A percentile compares a stretch with the other conserved stretches of the same genome.
Evolutionary conservation across 2,329 filamentous ascomycete genomes (phyloP).

Genomic region (Calonectria multiphialidica): DNA sequence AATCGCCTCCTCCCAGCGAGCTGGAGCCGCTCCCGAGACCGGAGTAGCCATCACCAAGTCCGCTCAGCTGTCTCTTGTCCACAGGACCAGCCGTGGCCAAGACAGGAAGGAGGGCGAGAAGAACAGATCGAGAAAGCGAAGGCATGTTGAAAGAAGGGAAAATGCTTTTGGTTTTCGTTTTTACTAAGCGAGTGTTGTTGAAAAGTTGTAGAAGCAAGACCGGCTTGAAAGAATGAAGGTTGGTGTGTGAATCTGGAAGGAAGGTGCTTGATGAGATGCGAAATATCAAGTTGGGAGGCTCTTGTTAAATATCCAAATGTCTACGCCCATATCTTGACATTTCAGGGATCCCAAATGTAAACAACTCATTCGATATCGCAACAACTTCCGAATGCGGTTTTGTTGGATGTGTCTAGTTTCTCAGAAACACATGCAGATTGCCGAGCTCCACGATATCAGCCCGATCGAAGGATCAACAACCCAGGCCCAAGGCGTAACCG

Average conservation of each 20-base stretch:
- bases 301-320: not conserved
- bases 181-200: not conserved
- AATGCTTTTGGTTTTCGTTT: not conserved
- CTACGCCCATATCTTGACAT: not conserved
- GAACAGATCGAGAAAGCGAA: slow-evolving; percentile 22
- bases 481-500: not conserved
- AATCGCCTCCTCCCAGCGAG: slow-evolving; percentile 20
- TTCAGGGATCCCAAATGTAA: not conserved
- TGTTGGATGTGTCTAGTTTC: not conserved
- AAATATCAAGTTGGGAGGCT: not conserved
- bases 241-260: not conserved
- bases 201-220: not conserved
- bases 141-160: slow-evolving; percentile 25
- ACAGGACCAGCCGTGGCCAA: slow-evolving; percentile 40
- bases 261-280: not conserved
- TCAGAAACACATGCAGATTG: not conserved
- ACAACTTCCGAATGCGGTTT: not conserved
- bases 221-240: not conserved
- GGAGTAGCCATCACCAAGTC: not conserved
- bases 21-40: not conserved
- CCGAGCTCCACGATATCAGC: not conserved
- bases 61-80: not conserved
- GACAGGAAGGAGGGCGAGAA: slow-evolving; percentile 38
- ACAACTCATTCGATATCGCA: not conserved
- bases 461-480: not conserved